Conservation (phyloP, 257 asterid species). For the Phtheirospermum japonicum region DNA sequence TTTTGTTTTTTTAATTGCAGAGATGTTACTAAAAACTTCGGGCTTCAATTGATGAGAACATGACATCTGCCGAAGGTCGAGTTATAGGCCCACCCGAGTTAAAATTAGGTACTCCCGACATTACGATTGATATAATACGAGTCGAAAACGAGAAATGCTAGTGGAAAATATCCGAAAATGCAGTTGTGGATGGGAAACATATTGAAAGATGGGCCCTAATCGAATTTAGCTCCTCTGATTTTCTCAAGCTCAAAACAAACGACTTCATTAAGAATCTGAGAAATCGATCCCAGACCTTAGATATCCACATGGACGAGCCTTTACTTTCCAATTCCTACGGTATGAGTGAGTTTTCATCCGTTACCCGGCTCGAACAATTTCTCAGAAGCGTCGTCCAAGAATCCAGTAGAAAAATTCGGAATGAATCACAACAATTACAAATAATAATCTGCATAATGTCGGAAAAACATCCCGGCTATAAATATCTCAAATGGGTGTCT, state of each 20-base stretch:
- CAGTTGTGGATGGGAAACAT: no score
- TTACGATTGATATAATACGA: constrained; percentile 13
- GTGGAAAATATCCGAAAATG: no score
- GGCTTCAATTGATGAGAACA: constrained; percentile 40
- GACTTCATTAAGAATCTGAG: constrained; percentile 37
- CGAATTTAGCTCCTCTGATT: no score
- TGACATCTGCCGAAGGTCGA: constrained; percentile 62
- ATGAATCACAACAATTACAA: no score
- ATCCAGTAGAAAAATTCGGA: constrained; percentile 28
- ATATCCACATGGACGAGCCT: constrained; percentile 51
- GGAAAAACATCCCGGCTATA: no score
- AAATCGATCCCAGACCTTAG: constrained; percentile 36
- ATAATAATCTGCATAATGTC: constrained; percentile 67
- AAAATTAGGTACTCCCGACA: constrained; percentile 43
- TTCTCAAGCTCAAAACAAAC: no score
- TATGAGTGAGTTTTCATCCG: no score
- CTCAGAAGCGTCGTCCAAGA: constrained; percentile 38
- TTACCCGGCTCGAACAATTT: constrained; percentile 38
- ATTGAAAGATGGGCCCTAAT: no score
- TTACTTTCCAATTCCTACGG: no score
- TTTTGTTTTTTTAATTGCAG: constrained; percentile 39
- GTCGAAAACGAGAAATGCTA: no score
- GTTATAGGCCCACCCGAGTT: constrained; percentile 54
- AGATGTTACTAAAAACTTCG: constrained; percentile 40
- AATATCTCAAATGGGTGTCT: no score